A percentile compares a stretch with the other conserved stretches of the same genome.
Conservation (phyloP, 2,329 filamentous ascomycete species). For the Colletotrichum chlorophyti region DNA sequence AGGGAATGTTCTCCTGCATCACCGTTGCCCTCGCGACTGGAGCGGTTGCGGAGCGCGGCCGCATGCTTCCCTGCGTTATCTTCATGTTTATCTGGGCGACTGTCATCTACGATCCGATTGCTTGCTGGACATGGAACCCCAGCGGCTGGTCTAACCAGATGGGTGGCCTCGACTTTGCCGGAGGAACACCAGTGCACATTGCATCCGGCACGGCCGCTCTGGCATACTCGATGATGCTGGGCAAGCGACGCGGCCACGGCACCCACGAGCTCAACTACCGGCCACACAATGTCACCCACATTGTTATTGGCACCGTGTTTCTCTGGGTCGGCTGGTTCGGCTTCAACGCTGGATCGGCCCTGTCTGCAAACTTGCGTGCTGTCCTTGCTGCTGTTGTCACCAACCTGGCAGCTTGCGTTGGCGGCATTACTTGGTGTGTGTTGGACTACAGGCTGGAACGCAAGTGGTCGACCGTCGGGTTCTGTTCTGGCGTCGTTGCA, state of each 20-base stretch:
- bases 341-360: constrained; percentile 87
- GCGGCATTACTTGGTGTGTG: constrained; percentile 88
- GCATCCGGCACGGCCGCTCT: constrained; percentile 82
- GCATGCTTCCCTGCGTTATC: constrained; percentile 86
- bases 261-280: constrained; percentile 91
- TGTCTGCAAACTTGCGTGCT: constrained; percentile 82
- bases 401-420: constrained; percentile 83
- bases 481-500: constrained; percentile 89
- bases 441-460: constrained; percentile 87
- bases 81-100: constrained; percentile 96
- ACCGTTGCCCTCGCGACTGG: constrained; percentile 86
- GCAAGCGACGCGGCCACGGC: constrained; percentile 83
- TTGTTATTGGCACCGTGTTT: constrained; percentile 91
- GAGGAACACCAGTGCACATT: constrained; percentile 90
- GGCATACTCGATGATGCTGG: constrained; percentile 90
- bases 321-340: constrained; percentile 97
- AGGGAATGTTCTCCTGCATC: constrained; percentile 88
- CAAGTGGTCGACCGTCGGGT: constrained; percentile 93
- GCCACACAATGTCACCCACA: constrained; percentile 91
- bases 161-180: constrained; percentile 87
- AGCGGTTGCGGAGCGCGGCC: constrained; percentile 84
- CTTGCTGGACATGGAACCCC: constrained; percentile 94
- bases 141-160: constrained; percentile 80
- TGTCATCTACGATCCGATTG: constrained; percentile 89
- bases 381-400: constrained; percentile 89